These are phyloP conservation scores for Hibiscus mutabilis DNA, from an alignment of 345 rosid species.

Conservation along the genomic window DNA sequence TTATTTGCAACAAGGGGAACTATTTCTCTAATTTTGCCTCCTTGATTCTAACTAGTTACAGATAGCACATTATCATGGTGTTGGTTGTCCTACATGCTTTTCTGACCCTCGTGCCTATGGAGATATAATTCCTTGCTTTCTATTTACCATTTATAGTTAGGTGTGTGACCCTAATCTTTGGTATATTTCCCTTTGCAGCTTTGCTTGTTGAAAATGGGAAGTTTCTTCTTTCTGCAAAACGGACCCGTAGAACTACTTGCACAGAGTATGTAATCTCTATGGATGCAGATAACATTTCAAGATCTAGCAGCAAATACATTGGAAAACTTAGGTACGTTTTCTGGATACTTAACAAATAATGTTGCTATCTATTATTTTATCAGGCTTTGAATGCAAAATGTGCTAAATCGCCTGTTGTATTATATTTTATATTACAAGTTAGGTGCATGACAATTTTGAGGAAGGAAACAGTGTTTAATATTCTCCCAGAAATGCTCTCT, in stretches of 20 bases:
- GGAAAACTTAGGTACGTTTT: conserved; percentile 72
- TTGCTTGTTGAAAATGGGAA: conserved; percentile 89
- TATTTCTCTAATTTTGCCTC: neutral
- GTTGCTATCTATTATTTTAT: neutral
- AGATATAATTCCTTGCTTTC: neutral
- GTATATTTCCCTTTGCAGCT: conserved; percentile 31
- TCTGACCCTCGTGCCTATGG: neutral
- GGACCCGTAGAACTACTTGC: conserved; percentile 79
- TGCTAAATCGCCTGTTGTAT: neutral
- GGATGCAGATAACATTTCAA: conserved; percentile 78
- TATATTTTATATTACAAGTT: neutral
- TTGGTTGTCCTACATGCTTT: neutral
- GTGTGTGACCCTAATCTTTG: neutral
- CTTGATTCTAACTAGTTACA: neutral
- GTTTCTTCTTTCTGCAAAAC: conserved; percentile 87
- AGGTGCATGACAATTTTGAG: neutral
- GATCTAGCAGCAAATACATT: conserved; percentile 79
- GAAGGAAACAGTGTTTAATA: neutral
- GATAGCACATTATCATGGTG: neutral
- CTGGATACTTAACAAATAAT: neutral
- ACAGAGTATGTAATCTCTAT: conserved; percentile 90
- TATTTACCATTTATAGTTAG: neutral
- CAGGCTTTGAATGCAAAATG: neutral
- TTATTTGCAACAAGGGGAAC: neutral
- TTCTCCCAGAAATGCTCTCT: neutral